Evolutionary conservation across 108 stramenopile species (phyloP).

Genomic region (Schizochytrium sp.): DNA sequence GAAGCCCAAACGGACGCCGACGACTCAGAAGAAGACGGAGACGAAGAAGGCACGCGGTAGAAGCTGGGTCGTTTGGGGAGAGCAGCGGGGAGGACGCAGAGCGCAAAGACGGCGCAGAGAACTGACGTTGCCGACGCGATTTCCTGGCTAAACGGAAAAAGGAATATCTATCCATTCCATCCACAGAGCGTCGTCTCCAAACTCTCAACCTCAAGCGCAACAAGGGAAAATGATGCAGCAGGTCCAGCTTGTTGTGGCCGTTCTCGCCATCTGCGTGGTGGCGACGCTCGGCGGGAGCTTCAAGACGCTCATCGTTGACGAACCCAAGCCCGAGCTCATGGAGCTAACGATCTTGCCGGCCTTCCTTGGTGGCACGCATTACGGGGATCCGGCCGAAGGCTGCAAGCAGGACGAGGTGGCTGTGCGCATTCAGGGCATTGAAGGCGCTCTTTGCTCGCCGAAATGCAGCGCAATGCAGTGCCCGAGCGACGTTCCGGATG

Average conservation of each 20-base stretch:
- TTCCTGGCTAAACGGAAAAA: too few relatives aligned
- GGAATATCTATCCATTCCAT: too few relatives aligned
- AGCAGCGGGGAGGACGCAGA: too few relatives aligned
- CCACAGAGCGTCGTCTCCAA: too few relatives aligned
- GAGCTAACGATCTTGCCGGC: not conserved
- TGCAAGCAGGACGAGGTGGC: constrained; percentile 14
- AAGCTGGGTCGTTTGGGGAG: too few relatives aligned
- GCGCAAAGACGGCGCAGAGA: too few relatives aligned
- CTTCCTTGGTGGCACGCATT: not conserved
- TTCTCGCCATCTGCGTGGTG: not conserved
- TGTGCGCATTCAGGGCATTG: not conserved
- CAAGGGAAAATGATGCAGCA: not conserved
- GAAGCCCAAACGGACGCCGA: too few relatives aligned
- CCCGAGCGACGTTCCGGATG: not conserved
- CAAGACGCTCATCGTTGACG: not conserved
- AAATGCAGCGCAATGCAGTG: not conserved
- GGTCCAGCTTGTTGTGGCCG: not conserved
- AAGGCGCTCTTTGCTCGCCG: not conserved
- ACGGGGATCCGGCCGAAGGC: constrained; percentile 7
- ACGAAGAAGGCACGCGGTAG: too few relatives aligned
- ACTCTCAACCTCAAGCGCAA: too few relatives aligned
- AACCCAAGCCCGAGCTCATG: not conserved
- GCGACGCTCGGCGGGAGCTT: not conserved
- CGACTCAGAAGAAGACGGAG: too few relatives aligned
- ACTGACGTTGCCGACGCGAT: too few relatives aligned